Base-by-base conservation (phyloP, 345 rosid species). In the Pistacia atlantica region DNA sequence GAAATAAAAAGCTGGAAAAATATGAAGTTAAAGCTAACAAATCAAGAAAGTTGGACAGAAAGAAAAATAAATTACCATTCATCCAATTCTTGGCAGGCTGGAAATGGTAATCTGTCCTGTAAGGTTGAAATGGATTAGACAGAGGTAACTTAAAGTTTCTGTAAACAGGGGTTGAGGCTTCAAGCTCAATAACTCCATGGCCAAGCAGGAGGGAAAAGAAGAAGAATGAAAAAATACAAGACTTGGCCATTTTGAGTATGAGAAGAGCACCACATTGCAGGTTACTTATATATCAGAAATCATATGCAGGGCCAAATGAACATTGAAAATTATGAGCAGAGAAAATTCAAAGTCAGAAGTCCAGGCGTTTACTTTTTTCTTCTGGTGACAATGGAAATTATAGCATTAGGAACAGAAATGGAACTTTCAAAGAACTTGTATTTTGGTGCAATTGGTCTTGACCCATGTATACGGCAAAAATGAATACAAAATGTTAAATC, bases 41-140 rank as follows among this genome's bases (percentile, higher is more conserved):
- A 13, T 11, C 55, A 51, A 51, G 55, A 51, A 51, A 4, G 2
- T 9, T 11, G 55, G 16, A 51, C 3, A 2, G 0, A 11, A 51
- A 13, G 2, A 51, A 13, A 51, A 51, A 42, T 5, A 51, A 0
- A 48, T 49, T 17, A 62, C 94, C 97, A 83, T 90, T 92, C 82
- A 92, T 92, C 97, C 97, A 92, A 57, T 92, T 89, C 78, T 84
- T 87, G 10, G 90, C 86, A 18, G 94, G 93, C 71, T 92, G 97
- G 54, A 92, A 90, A 78, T 92, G 94, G 28, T 75, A 92, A 35
- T 80, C 87, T 77, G 94, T 90, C 68, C 97, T 85, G 75, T 92
- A 90, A 17, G 91, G 87, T 78, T 90, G 94, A 48, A 48, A 75
- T 59, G 81, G 2, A 33, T 83, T 55, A 67, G 82, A 63, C 38